Evolutionary conservation across 2,329 filamentous ascomycete genomes (phyloP).

Genomic region (Sordariomycetes sp.): DNA sequence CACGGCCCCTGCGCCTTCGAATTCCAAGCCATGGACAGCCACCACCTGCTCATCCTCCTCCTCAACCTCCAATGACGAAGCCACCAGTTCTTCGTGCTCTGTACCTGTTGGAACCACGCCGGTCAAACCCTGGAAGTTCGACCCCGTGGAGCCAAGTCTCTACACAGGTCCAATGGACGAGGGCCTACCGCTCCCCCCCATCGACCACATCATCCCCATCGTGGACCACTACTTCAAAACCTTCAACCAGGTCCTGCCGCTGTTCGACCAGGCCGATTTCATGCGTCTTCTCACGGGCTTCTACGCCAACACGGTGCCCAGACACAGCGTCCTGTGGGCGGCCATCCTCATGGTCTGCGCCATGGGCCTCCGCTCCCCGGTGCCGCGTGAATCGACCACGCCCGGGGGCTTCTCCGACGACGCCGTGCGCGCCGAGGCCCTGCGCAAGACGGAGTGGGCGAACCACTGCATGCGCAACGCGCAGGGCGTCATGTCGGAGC

Average conservation of each 20-base stretch:
- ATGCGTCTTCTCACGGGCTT: constrained; percentile 24
- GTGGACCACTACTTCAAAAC: constrained; percentile 25
- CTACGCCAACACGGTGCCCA: constrained; percentile 15
- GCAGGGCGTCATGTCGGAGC: constrained; percentile 25
- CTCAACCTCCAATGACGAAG: no score
- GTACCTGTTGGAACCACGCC: no score
- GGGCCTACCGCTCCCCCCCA: constrained; percentile 17
- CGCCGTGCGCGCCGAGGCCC: background rate
- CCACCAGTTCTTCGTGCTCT: no score
- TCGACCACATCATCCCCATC: constrained; percentile 21
- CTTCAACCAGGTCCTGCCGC: constrained; percentile 24
- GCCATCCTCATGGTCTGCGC: constrained; percentile 29
- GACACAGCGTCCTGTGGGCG: constrained; percentile 21
- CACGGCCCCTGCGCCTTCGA: background rate
- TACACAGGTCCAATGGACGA: constrained; percentile 10
- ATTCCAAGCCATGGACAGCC: background rate
- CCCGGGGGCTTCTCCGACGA: no score
- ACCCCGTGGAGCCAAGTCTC: constrained; percentile 11
- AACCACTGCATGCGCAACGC: constrained; percentile 25
- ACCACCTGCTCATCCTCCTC: no score
- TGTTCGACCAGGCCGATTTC: constrained; percentile 26
- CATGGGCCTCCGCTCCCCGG: constrained; percentile 19
- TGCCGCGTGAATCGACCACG: no score
- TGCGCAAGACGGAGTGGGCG: constrained; percentile 11
- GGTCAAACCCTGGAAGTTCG: constrained; percentile 10